Base-by-base conservation (phyloP, 305 asterid species). In the Coffea humblotiana region DNA sequence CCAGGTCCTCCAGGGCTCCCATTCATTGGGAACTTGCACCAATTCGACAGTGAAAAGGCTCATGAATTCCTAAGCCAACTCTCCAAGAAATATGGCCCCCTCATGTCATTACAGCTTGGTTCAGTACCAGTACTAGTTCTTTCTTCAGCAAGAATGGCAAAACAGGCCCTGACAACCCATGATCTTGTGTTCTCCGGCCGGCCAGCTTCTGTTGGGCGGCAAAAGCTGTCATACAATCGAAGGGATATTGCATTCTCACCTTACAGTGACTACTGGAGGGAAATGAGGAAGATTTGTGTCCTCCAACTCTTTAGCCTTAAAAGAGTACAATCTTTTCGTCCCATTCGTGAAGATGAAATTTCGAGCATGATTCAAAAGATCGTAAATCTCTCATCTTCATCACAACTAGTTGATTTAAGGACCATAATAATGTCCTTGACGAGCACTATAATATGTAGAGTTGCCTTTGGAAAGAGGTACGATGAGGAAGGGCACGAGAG, bases 1-100 rank as follows among this genome's bases (percentile, higher is more conserved):
- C 78, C 78, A 9, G 83, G 87, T 19, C 87, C 87, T 0, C 75
- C 61, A 14, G 67, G 83, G 19, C 87, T 84, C 3, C 87, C 87
- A 1, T 51, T 78, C 14, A 58, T 84, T 8, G 78, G 85, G 2
- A 84, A 81, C 79, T 19, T 81, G 32, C 80, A 49, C 32, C 83
- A 84, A n/a, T 49, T 68, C 51, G n/a, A 77, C 0, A 9, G 52
- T 1, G 51, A 60, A 1, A 19, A 6, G 2, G 83, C 71, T 14
- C 80, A 78, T 23, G 27, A 61, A 3, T 74, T 14, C 56, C 58
- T 84, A 0, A 9, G 45, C 37, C 25, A 69, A 69, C 84, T 84
- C 3, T 75, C 87, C 16, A 71, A 68, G 4, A 77, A 77, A 56
- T 78, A 84, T 19, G 87, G 87, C 25, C 84, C 85, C 9, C 27